A percentile compares a stretch with the other conserved stretches of the same genome.
These are phyloP conservation scores for Escovopsis sp. DNA, from an alignment of 2,329 filamentous ascomycete species.

Conservation along the genomic window DNA sequence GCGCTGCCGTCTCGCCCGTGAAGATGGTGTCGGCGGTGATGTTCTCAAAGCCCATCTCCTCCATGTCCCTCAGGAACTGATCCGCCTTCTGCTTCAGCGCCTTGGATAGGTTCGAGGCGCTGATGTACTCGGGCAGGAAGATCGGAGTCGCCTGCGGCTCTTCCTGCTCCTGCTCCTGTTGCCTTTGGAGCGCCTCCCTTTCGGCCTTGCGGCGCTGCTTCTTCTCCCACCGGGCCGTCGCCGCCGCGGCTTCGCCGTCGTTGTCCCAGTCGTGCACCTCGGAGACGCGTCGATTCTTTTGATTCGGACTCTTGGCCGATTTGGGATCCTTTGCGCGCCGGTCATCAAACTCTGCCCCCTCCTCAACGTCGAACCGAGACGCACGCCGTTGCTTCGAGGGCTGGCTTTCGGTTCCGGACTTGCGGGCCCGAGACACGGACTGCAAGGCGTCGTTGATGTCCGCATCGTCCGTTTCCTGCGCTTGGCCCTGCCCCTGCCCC, in stretches of 20 bases:
- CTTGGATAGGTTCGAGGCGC: constrained; percentile 64
- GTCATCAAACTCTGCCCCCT: constrained; percentile 7
- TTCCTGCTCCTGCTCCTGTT: constrained; percentile 22
- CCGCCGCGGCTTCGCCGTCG: too few species aligned
- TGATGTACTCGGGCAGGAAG: constrained; percentile 80
- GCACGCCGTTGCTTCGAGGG: constrained; percentile 11
- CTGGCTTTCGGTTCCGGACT: constrained; percentile 3
- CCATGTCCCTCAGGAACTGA: constrained; percentile 59
- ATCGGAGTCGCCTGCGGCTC: constrained; percentile 41
- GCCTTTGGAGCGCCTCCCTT: constrained; percentile 23
- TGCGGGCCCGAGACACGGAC: not conserved
- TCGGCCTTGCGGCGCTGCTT: constrained; percentile 27
- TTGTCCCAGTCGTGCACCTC: constrained; percentile 25
- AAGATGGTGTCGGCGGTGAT: constrained; percentile 71
- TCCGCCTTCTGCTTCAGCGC: constrained; percentile 56
- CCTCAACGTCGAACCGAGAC: constrained; percentile 16
- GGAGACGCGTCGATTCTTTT: constrained; percentile 5
- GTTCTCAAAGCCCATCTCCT: constrained; percentile 80
- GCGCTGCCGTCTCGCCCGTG: constrained; percentile 75
- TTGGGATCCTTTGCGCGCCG: constrained; percentile 13
- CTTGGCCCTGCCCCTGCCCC: not conserved
- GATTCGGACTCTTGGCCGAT: constrained; percentile 8
- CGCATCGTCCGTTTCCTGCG: not conserved
- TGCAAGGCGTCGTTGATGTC: constrained; percentile 1
- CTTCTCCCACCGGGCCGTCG: constrained; percentile 20